Percentiles rank a stretch among this genome's conserved stretches.
Evolutionary conservation across 208 protist genomes (phyloP).

Genomic region (Strigomonas culicis): DNA sequence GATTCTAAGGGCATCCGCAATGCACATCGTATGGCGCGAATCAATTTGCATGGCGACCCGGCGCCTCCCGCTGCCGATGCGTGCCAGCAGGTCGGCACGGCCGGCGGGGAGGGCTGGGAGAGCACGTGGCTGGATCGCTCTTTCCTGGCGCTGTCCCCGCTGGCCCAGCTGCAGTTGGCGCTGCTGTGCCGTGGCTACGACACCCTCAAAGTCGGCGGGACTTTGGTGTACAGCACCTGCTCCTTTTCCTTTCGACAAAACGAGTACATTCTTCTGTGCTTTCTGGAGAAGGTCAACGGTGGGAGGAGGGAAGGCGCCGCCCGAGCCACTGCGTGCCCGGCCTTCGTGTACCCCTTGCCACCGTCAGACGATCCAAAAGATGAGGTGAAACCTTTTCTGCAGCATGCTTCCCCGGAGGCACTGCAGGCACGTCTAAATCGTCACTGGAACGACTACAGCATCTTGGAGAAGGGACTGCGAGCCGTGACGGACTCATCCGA

Average conservation of each 20-base stretch:
- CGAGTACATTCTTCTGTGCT: slow-evolving; percentile 79
- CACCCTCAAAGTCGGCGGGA: slow-evolving; percentile 72
- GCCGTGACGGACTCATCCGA: background rate
- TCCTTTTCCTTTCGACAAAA: slow-evolving; percentile 89
- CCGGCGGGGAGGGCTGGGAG: no score
- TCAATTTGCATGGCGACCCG: slow-evolving; percentile 32
- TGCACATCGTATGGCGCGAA: slow-evolving; percentile 54
- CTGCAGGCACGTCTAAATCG: slow-evolving; percentile 1
- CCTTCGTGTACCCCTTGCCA: slow-evolving; percentile 4
- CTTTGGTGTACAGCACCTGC: slow-evolving; percentile 93
- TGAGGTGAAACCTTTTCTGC: background rate
- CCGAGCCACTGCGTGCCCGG: background rate
- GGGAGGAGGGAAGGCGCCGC: background rate
- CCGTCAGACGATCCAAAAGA: slow-evolving; percentile 14
- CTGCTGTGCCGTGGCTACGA: slow-evolving; percentile 74
- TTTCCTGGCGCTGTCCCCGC: slow-evolving; percentile 1
- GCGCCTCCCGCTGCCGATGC: background rate
- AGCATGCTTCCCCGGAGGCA: background rate
- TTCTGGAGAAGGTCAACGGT: slow-evolving; percentile 38
- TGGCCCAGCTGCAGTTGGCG: slow-evolving; percentile 53
- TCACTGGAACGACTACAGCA: background rate
- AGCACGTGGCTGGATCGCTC: background rate
- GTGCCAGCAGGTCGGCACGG: background rate
- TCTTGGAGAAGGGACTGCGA: slow-evolving; percentile 3
- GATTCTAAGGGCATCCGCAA: slow-evolving; percentile 43